These are phyloP conservation scores for Biancaea sappan DNA, from an alignment of 306 rosid species.

Conservation along the genomic window DNA sequence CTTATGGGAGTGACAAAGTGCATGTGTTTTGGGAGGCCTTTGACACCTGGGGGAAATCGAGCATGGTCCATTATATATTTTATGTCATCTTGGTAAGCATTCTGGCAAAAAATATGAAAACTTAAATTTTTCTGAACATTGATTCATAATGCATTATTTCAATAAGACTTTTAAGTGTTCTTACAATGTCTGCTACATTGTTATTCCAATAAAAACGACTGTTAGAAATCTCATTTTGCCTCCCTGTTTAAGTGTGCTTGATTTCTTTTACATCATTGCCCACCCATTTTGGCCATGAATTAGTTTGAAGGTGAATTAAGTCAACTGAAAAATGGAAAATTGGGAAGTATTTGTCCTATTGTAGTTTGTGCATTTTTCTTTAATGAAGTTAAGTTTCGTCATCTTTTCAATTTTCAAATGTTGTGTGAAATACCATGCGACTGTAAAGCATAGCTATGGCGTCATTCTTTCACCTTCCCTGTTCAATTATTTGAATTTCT, in stretches of 20 bases:
- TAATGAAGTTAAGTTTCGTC: not conserved
- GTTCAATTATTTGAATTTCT: too few species aligned
- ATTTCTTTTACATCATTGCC: not conserved
- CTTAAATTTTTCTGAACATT: not conserved
- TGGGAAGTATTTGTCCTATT: not conserved
- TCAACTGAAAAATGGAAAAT: not conserved
- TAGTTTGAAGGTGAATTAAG: not conserved
- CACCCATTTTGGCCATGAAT: not conserved
- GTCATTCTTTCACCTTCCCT: not conserved
- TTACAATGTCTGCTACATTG: not conserved
- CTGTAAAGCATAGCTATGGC: not conserved
- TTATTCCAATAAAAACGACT: not conserved
- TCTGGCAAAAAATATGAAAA: slow-evolving; percentile 7
- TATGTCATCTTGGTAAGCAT: slow-evolving; percentile 76
- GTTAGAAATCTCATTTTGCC: not conserved
- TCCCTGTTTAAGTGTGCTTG: not conserved
- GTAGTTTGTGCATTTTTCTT: not conserved
- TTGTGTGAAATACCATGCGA: not conserved
- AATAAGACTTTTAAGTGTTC: not conserved
- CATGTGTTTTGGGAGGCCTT: slow-evolving; percentile 76
- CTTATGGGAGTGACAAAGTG: slow-evolving; percentile 74
- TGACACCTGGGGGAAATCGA: slow-evolving; percentile 70
- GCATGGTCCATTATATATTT: slow-evolving; percentile 94
- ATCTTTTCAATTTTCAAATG: not conserved
- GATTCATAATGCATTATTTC: not conserved